phyloP scores from a whole-genome alignment of 2,329 filamentous ascomycete species.

The Fusarium sp. region DNA sequence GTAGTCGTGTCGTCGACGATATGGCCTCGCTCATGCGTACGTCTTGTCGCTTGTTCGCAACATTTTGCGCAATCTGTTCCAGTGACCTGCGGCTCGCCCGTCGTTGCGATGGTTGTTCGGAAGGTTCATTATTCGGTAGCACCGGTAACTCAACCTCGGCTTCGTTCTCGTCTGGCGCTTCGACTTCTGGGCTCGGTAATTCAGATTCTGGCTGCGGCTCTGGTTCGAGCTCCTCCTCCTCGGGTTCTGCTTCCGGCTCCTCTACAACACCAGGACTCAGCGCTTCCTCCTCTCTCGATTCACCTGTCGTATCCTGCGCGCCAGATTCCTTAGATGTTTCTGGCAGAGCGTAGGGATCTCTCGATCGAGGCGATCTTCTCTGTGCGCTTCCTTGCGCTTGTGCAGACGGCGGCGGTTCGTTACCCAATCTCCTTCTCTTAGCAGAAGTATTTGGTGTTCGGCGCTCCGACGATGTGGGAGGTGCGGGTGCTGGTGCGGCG shows the following conservation, averaged over 20 bases:
- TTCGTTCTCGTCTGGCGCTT: conserved; percentile 6
- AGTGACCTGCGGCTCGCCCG: conserved; percentile 20
- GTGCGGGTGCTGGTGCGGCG: conserved; percentile 35
- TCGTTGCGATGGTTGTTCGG: conserved; percentile 18
- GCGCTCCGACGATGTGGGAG: conserved; percentile 44
- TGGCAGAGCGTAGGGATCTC: conserved; percentile 44
- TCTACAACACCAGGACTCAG: neutral
- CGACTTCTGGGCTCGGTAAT: conserved; percentile 17
- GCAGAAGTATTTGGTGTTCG: conserved; percentile 60
- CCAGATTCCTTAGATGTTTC: conserved; percentile 45
- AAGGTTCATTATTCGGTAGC: conserved; percentile 20
- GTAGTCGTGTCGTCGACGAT: conserved; percentile 55
- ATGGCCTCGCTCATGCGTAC: conserved; percentile 50
- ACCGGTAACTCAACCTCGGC: conserved; percentile 35
- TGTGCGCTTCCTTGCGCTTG: conserved; percentile 13
- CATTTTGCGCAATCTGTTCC: conserved; percentile 55
- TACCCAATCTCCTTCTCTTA: conserved; percentile 55
- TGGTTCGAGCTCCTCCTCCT: neutral
- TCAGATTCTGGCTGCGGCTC: neutral
- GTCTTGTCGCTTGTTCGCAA: conserved; percentile 58
- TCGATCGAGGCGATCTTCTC: conserved; percentile 32
- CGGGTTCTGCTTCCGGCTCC: neutral
- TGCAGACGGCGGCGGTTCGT: conserved; percentile 25
- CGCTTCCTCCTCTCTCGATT: conserved; percentile 5
- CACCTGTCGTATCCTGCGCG: conserved; percentile 17